A percentile compares a stretch with the other conserved stretches of the same genome.
phyloP scores from a whole-genome alignment of 106 monocot species.

The Apostasia shenzhenica region DNA sequence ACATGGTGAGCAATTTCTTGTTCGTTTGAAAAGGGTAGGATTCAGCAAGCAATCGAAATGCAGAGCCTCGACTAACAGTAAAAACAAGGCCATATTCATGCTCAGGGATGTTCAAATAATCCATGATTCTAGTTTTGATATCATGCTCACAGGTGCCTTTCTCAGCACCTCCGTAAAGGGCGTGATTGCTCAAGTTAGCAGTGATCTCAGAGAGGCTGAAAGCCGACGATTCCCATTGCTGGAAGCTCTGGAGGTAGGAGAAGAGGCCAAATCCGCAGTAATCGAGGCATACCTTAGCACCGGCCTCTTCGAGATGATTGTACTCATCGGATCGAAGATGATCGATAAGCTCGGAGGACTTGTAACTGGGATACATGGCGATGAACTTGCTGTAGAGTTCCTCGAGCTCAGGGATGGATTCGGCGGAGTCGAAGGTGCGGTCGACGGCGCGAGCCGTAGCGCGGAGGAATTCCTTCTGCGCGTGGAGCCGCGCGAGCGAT shows the following conservation, averaged over 20 bases:
- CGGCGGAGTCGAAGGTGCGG: conserved; percentile 41
- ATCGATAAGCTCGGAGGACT: conserved; percentile 59
- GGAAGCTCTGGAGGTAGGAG: conserved; percentile 67
- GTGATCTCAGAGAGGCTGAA: conserved; percentile 82
- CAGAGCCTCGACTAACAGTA: conserved; percentile 86
- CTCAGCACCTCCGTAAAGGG: conserved; percentile 76
- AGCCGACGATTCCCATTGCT: conserved; percentile 64
- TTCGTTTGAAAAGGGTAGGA: conserved; percentile 95
- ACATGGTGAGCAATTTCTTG: conserved; percentile 93
- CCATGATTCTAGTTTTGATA: conserved; percentile 76
- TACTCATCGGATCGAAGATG: conserved; percentile 64
- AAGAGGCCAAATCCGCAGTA: conserved; percentile 97
- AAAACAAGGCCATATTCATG: conserved; percentile 88
- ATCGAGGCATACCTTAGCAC: conserved; percentile 83
- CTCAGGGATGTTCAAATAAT: conserved; percentile 93
- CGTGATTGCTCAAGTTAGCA: conserved; percentile 86
- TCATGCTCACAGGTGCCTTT: conserved; percentile 81
- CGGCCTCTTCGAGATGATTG: conserved; percentile 46
- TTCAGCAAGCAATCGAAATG: conserved; percentile 80
- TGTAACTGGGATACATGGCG: conserved; percentile 86
- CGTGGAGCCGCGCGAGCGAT: conserved; percentile 79
- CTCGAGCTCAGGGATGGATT: conserved; percentile 46
- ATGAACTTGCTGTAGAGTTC: conserved; percentile 72
- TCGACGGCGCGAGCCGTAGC: conserved; percentile 81
- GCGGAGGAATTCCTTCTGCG: conserved; percentile 87